These are phyloP conservation scores for Eimeria mitis DNA, from an alignment of 169 alveolate genomes.

Conservation along the genomic window DNA sequence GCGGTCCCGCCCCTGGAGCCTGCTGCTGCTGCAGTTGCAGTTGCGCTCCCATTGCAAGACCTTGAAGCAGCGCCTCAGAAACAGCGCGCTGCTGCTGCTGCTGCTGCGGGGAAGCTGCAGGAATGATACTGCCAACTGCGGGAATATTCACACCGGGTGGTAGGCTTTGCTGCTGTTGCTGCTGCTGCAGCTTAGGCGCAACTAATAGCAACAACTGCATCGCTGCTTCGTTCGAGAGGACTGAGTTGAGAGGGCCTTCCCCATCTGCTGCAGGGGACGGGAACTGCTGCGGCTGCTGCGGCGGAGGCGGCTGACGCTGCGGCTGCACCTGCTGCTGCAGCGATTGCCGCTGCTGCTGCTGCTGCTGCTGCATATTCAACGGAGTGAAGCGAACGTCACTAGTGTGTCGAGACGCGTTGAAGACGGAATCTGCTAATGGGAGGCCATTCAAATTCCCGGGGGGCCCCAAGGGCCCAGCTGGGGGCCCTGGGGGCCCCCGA, in stretches of 20 bases:
- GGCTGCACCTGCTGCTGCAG: conserved; percentile 1
- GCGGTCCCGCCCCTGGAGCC: background rate
- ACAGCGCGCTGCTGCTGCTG: conserved; percentile 69
- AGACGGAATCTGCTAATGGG: background rate
- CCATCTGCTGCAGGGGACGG: background rate
- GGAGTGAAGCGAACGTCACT: background rate
- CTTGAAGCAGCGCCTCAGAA: conserved; percentile 59
- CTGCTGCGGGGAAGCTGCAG: conserved; percentile 7
- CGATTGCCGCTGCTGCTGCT: conserved; percentile 24
- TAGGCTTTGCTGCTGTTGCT: conserved; percentile 12
- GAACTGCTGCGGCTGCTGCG: background rate
- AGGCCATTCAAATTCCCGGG: background rate
- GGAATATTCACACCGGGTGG: background rate
- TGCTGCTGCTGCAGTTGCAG: conserved; percentile 48
- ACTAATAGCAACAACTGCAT: conserved; percentile 50
- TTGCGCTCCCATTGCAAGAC: conserved; percentile 75
- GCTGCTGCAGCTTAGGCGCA: conserved; percentile 57
- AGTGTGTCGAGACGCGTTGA: background rate
- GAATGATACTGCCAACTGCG: background rate
- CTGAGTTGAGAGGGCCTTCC: background rate
- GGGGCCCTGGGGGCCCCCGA: background rate
- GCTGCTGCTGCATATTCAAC: conserved; percentile 2
- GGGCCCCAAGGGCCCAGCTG: conserved; percentile 14
- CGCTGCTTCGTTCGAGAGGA: conserved; percentile 36
- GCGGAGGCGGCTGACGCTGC: background rate